These are phyloP conservation scores for Discostella pseudostelligera DNA, from an alignment of 108 stramenopile genomes.

Conservation along the genomic window DNA sequence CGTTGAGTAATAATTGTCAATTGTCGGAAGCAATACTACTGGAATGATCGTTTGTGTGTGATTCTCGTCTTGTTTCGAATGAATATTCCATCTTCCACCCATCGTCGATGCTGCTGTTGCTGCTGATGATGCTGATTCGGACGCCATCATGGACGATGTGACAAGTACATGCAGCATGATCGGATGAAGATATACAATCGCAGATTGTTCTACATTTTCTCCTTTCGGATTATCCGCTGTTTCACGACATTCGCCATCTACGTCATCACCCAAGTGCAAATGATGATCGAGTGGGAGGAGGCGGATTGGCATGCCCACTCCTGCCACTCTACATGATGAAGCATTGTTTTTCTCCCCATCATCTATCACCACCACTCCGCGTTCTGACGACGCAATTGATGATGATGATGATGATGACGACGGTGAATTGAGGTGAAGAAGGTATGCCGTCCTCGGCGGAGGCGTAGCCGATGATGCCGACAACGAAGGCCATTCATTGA, in stretches of 20 bases:
- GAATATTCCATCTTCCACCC: too few relatives aligned
- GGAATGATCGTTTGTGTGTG: neutral
- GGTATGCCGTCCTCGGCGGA: neutral
- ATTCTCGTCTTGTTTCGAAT: neutral
- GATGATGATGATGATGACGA: too few relatives aligned
- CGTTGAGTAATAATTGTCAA: neutral
- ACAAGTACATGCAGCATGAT: slow-evolving; percentile 9
- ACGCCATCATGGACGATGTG: neutral
- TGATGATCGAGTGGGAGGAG: neutral
- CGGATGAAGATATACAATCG: slow-evolving; percentile 4
- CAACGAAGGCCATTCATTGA: too few relatives aligned
- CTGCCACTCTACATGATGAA: neutral
- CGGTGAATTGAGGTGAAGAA: neutral
- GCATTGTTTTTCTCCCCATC: too few relatives aligned
- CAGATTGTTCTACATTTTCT: too few relatives aligned
- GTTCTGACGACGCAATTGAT: too few relatives aligned
- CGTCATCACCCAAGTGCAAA: neutral
- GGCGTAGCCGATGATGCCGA: too few relatives aligned
- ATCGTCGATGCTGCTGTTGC: neutral
- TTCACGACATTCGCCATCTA: neutral
- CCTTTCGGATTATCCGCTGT: neutral
- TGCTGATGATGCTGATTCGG: too few relatives aligned
- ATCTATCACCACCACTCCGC: too few relatives aligned
- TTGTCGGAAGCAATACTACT: slow-evolving; percentile 1
- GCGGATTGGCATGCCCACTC: slow-evolving; percentile 2